Percentiles rank a stretch among this genome's conserved stretches.
Evolutionary conservation across 2,329 filamentous ascomycete species (phyloP).

Genomic region (Sporothrix variecibatus): DNA sequence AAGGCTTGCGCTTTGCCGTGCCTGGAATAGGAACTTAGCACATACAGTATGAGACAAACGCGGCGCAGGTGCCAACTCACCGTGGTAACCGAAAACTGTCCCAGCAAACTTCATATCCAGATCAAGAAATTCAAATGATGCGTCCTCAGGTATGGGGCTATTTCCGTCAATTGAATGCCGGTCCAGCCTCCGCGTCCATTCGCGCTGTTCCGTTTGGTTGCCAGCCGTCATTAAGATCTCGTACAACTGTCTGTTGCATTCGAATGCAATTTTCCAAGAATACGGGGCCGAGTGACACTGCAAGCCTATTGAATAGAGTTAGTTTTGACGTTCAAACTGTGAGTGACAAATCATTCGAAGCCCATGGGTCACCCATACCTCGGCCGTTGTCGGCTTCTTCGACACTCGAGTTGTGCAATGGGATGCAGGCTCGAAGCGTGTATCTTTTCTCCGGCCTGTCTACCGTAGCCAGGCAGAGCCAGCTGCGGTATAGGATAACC

Average conservation of each 20-base stretch:
- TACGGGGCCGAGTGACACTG: conserved; percentile 84
- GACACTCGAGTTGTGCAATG: conserved; percentile 64
- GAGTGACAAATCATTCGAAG: no score
- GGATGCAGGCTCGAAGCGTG: conserved; percentile 72
- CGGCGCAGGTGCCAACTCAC: conserved; percentile 42
- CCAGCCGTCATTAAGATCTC: conserved; percentile 88
- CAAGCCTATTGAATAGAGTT: conserved; percentile 57
- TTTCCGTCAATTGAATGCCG: conserved; percentile 40
- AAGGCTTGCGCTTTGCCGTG: conserved; percentile 48
- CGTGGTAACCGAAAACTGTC: conserved; percentile 71
- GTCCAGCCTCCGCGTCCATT: conserved; percentile 72
- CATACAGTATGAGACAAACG: background rate
- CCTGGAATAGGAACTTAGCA: background rate
- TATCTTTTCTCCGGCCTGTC: conserved; percentile 68
- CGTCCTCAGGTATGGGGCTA: conserved; percentile 51
- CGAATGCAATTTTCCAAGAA: conserved; percentile 91
- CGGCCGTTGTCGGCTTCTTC: conserved; percentile 75
- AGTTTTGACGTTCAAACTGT: background rate
- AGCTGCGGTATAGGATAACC: conserved; percentile 78
- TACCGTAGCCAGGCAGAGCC: conserved; percentile 72
- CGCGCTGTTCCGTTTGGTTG: conserved; percentile 73
- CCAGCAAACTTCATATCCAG: conserved; percentile 74
- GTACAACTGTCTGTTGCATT: conserved; percentile 72
- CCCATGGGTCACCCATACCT: conserved; percentile 50
- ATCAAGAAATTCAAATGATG: conserved; percentile 63